Conservation (phyloP, 106 monocot species). For the Alisma plantagoaquatica region DNA sequence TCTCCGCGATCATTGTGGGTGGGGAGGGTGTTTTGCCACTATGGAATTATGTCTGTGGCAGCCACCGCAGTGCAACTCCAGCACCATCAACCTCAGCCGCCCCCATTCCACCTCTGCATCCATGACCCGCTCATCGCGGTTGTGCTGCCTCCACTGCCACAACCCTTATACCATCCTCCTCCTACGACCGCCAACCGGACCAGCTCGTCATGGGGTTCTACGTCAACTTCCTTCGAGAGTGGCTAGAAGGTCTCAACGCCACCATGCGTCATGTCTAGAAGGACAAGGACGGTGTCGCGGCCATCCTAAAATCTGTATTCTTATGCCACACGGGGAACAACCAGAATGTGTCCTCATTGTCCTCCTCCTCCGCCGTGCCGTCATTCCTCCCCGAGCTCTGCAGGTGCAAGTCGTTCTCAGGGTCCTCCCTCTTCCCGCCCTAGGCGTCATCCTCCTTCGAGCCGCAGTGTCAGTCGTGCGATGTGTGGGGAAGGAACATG, state of each 20-base stretch:
- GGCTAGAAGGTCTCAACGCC: slow-evolving; percentile 44
- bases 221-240: slow-evolving; percentile 69
- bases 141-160: neutral
- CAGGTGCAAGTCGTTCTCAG: slow-evolving; percentile 16
- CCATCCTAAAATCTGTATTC: slow-evolving; percentile 46
- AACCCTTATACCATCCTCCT: slow-evolving; percentile 2
- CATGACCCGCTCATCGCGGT: neutral
- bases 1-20: too few species aligned
- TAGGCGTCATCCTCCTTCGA: slow-evolving; percentile 17
- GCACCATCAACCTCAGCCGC: neutral
- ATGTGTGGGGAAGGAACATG: slow-evolving; percentile 27
- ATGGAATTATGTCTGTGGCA: too few species aligned
- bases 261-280: slow-evolving; percentile 24
- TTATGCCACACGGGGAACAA: too few species aligned
- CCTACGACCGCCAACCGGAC: slow-evolving; percentile 47
- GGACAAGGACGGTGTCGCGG: slow-evolving; percentile 20
- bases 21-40: too few species aligned
- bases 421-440: neutral
- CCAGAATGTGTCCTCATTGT: neutral
- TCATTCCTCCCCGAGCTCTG: slow-evolving; percentile 39
- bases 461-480: slow-evolving; percentile 47
- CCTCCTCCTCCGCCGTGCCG: too few species aligned
- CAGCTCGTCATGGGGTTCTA: slow-evolving; percentile 66
- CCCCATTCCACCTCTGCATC: neutral
- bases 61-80: too few species aligned